phyloP scores from a whole-genome alignment of 805 yeast species.

The Yamadazyma olivae region DNA sequence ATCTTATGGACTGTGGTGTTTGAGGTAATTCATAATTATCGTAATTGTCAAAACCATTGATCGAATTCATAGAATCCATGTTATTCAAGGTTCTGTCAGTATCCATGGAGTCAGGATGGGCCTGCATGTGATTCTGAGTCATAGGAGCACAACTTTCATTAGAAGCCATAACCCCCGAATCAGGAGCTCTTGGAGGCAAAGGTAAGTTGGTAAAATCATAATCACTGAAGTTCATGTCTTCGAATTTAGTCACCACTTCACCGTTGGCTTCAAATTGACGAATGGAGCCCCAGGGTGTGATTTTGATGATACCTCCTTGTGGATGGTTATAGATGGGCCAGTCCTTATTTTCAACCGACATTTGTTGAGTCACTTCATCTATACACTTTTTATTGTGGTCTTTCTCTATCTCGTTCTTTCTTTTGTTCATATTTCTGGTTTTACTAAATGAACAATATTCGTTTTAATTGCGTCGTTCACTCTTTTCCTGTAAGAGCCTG shows the following conservation, averaged over 20 bases:
- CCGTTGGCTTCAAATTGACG: slow-evolving; percentile 46
- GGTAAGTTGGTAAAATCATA: slow-evolving; percentile 13
- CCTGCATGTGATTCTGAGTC: not conserved
- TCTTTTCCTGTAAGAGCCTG: not conserved
- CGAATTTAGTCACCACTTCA: slow-evolving; percentile 45
- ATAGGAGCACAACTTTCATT: not conserved
- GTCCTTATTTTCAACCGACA: slow-evolving; percentile 29
- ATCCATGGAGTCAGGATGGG: not conserved
- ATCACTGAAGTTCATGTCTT: slow-evolving; percentile 34
- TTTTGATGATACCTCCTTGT: slow-evolving; percentile 58
- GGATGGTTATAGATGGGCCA: slow-evolving; percentile 61
- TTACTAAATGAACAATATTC: too few relatives aligned
- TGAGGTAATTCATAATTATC: slow-evolving; percentile 15
- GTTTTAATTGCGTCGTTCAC: too few relatives aligned
- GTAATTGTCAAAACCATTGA: slow-evolving; percentile 3
- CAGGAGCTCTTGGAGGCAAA: slow-evolving; percentile 4
- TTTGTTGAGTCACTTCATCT: slow-evolving; percentile 15
- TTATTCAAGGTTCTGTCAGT: slow-evolving; percentile 1
- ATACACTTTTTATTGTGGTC: slow-evolving; percentile 11
- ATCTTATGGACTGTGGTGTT: slow-evolving; percentile 22
- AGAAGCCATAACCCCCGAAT: not conserved
- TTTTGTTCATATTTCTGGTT: slow-evolving; percentile 8
- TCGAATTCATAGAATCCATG: not conserved
- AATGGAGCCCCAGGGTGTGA: slow-evolving; percentile 63
- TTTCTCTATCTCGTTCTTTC: slow-evolving; percentile 10